Percentiles rank a stretch among this genome's conserved stretches.
Evolutionary conservation across 2,329 filamentous ascomycete genomes (phyloP).

Genomic region (Periconia sp.): DNA sequence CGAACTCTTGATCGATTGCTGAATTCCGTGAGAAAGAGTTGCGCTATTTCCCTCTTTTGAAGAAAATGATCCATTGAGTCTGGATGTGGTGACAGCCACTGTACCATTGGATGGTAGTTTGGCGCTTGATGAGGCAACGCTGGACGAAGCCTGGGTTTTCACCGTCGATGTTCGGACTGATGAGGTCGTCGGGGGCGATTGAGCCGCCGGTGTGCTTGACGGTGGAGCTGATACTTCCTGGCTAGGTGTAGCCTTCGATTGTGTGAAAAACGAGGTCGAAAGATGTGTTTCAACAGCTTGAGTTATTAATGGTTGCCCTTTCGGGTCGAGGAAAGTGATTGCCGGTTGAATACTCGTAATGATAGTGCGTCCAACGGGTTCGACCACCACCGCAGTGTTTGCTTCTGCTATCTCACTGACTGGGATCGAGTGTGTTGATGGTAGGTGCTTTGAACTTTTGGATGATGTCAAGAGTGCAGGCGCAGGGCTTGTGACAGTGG

Average conservation of each 20-base stretch:
- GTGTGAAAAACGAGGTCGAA: conserved; percentile 33
- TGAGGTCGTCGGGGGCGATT: not conserved
- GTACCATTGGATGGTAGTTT: conserved; percentile 13
- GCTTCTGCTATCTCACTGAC: conserved; percentile 19
- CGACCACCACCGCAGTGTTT: conserved; percentile 36
- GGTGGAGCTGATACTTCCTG: conserved; percentile 12
- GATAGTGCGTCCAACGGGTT: conserved; percentile 33
- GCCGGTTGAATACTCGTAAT: conserved; percentile 28
- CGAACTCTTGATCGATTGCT: not conserved
- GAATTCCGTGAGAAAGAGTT: not conserved
- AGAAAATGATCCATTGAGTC: conserved; percentile 27
- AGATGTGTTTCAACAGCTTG: conserved; percentile 28
- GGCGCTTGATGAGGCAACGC: conserved; percentile 4
- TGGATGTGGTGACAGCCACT: conserved; percentile 13
- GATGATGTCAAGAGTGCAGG: conserved; percentile 4
- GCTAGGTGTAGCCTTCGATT: conserved; percentile 18
- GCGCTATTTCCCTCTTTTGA: conserved; percentile 19
- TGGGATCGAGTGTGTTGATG: conserved; percentile 2
- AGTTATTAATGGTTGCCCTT: conserved; percentile 35
- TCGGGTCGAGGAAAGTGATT: conserved; percentile 35
- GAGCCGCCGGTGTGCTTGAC: conserved; percentile 13
- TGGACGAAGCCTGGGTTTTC: not conserved
- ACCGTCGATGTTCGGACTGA: not conserved
- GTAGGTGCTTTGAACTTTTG: not conserved
- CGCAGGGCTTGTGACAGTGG: conserved; percentile 27